Evolutionary conservation across 148 eudicot genomes (phyloP).

Genomic region (Agrostemma githago): DNA sequence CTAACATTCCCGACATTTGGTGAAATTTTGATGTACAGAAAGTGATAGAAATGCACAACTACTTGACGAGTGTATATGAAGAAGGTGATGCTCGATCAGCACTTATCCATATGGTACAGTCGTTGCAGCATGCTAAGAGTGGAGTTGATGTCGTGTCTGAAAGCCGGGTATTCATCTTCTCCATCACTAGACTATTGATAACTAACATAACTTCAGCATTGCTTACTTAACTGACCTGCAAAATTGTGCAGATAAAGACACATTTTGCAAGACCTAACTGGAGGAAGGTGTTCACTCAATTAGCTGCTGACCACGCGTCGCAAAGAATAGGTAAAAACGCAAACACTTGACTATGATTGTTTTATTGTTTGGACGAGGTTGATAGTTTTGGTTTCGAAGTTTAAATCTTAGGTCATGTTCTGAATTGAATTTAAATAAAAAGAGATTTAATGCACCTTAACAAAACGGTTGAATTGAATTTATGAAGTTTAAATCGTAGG

Average conservation of each 20-base stretch:
- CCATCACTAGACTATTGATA: not conserved
- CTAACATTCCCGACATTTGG: not conserved
- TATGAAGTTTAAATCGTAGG: no score
- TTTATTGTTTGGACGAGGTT: not conserved
- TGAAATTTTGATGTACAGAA: slow-evolving; percentile 41
- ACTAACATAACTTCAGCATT: not conserved
- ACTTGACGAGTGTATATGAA: slow-evolving; percentile 92
- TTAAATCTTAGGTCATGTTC: not conserved
- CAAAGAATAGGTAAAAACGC: slow-evolving; percentile 54
- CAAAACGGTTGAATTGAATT: no score
- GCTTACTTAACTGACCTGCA: slow-evolving; percentile 10
- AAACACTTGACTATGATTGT: not conserved
- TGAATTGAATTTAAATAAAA: no score
- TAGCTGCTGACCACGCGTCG: slow-evolving; percentile 44
- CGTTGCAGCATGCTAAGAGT: slow-evolving; percentile 91
- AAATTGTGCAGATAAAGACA: slow-evolving; percentile 60
- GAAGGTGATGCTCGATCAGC: slow-evolving; percentile 99
- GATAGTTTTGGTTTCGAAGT: not conserved
- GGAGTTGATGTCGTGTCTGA: slow-evolving; percentile 93
- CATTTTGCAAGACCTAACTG: slow-evolving; percentile 99
- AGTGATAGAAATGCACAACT: slow-evolving; percentile 92
- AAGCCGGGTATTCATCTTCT: slow-evolving; percentile 53
- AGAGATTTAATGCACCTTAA: no score
- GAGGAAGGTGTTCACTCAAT: slow-evolving; percentile 67
- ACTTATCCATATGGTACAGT: slow-evolving; percentile 86